Evolutionary conservation across 192 early-diverging fungal genomes (phyloP), one percentile per base, ranked within the genome.

Genomic region (Backusella tarrabulga): DNA sequence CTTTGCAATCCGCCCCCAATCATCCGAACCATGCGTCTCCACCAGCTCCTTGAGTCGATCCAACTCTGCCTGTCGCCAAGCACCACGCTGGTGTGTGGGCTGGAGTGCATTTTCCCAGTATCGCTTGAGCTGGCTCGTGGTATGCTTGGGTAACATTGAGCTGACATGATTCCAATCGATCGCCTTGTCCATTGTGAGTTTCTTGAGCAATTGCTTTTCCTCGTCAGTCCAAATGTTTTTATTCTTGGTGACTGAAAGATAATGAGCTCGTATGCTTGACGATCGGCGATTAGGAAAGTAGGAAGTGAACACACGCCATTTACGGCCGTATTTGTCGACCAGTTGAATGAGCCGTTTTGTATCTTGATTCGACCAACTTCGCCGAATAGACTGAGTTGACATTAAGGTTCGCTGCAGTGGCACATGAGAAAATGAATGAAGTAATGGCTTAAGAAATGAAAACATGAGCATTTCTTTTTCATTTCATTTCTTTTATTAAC

Each of bases 211-310:
- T 34, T 44, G 41, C 26, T 72, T 72, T 32, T 72, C 71, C 15
- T 72, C 71, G 8, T 44, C 26, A 1, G 71, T 72, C 71, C 71
- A 72, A 29, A 41, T 40, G 2, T 11, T 72, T 19, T 72, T 44
- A 5, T 72, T 42, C 23, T 63, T 63, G 32, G 40, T 72, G 1
- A 72, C 71, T 23, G 71, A 72, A 15, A 46, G 42, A 72, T 72
- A 72, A 34, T 72, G 71, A 9, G 71, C 40, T 46, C 71, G 40
- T 46, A 72, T 72, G 19, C 71, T 44, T 12, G 23, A 50, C 1
- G 71, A 44, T 36, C 40, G 42, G 11, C 71, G 35, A 29, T 40
- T 14, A 11, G 71, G 71, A 44, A 72, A 72, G 42, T 72, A 72
- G 42, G 26, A 46, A n/a, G 23, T 8, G 17, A 42, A 72, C 5